Percentiles rank a stretch among this genome's conserved stretches.
Evolutionary conservation across 2,329 filamentous ascomycete genomes (phyloP).

Genomic region (Cytospora leucostoma): DNA sequence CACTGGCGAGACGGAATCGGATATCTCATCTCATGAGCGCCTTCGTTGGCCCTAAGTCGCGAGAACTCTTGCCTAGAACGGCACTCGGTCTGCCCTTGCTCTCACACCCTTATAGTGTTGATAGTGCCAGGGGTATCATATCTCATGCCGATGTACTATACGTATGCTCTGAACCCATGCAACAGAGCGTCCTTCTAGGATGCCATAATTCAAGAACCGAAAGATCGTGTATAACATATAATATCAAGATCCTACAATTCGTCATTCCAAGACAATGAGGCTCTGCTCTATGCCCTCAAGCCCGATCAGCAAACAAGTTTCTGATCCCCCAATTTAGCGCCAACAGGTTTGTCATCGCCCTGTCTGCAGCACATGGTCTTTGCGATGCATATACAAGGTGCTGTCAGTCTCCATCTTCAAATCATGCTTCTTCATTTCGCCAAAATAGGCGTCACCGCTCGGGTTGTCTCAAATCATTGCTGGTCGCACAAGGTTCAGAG

Average conservation of each 20-base stretch:
- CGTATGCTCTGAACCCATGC: conserved; percentile 5
- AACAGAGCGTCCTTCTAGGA: neutral
- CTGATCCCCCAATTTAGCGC: neutral
- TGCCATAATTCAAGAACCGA: neutral
- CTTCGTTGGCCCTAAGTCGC: neutral
- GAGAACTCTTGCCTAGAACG: neutral
- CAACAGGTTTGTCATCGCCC: no score
- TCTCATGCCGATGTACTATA: conserved; percentile 16
- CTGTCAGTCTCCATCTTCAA: neutral
- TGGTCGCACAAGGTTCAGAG: neutral
- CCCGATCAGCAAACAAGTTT: neutral
- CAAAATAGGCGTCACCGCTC: neutral
- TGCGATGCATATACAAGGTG: neutral
- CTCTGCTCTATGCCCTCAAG: neutral
- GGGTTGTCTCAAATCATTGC: neutral
- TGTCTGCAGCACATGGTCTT: neutral
- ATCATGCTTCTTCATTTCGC: neutral
- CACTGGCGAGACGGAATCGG: neutral
- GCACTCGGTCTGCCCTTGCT: neutral
- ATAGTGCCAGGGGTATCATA: conserved; percentile 12
- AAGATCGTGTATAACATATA: neutral
- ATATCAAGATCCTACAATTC: neutral
- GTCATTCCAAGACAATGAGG: neutral
- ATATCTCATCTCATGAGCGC: neutral
- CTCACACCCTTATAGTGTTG: neutral